Conservation (phyloP, 1,284 basidiomycete genomes). For the Ustilago bromivora region DNA sequence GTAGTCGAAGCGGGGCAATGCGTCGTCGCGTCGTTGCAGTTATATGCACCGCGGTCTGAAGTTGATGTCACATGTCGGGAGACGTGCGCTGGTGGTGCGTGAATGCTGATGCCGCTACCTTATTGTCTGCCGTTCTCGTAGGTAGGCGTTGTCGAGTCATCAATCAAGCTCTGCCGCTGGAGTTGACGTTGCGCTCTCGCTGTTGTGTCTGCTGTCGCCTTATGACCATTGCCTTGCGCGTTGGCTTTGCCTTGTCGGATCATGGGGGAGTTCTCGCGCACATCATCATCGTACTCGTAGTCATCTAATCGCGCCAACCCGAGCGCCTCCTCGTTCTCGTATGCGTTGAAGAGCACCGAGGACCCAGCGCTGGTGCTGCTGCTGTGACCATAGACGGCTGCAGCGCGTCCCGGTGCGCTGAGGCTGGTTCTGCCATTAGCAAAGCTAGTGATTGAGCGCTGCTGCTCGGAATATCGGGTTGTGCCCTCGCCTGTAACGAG, state of each 20-base stretch:
- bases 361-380: conserved; percentile 48
- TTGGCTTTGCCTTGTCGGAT: conserved; percentile 42
- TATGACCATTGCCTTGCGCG: conserved; percentile 11
- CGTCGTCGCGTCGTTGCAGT: neutral
- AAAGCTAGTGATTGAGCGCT: conserved; percentile 48
- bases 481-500: conserved; percentile 65
- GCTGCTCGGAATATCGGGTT: conserved; percentile 52
- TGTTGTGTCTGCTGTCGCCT: conserved; percentile 22
- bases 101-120: conserved; percentile 6
- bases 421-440: conserved; percentile 39
- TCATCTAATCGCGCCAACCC: conserved; percentile 60
- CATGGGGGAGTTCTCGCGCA: conserved; percentile 43
- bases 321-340: conserved; percentile 61
- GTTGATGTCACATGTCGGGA: conserved; percentile 1
- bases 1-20: neutral
- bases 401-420: conserved; percentile 35
- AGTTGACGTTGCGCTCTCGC: conserved; percentile 30
- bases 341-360: conserved; percentile 60
- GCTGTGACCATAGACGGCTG: conserved; percentile 33
- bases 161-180: conserved; percentile 49
- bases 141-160: conserved; percentile 28
- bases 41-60: conserved; percentile 12
- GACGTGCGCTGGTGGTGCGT: neutral
- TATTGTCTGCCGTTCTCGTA: conserved; percentile 19
- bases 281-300: conserved; percentile 49